phyloP scores from a whole-genome alignment of 208 protist genomes.

The Crithidia sp. region DNA sequence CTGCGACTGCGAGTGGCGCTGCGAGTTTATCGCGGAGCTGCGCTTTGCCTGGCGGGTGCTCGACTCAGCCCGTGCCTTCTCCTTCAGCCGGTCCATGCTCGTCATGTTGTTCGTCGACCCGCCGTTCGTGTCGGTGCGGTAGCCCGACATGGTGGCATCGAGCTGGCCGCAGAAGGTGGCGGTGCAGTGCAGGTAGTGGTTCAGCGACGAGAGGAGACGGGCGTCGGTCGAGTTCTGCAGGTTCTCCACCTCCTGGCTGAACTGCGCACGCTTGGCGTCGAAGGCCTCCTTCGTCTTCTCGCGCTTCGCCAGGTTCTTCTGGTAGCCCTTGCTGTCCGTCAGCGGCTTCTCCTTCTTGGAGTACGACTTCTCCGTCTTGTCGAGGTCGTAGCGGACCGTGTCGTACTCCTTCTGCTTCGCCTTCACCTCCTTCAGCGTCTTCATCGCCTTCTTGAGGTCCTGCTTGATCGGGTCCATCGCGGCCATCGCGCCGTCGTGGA shows the following conservation, averaged over 20 bases:
- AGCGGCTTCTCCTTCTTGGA: slow-evolving; percentile 76
- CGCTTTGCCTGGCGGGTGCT: slow-evolving; percentile 20
- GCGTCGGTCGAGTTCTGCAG: slow-evolving; percentile 36
- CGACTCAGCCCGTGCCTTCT: slow-evolving; percentile 35
- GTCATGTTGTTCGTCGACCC: slow-evolving; percentile 10
- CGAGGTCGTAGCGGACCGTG: slow-evolving; percentile 45
- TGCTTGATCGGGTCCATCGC: slow-evolving; percentile 31
- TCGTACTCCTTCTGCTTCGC: slow-evolving; percentile 61
- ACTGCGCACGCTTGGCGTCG: slow-evolving; percentile 35
- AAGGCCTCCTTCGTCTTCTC: slow-evolving; percentile 49
- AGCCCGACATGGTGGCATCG: slow-evolving; percentile 52
- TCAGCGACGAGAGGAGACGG: slow-evolving; percentile 42
- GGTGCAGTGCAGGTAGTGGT: slow-evolving; percentile 59
- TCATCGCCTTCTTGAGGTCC: slow-evolving; percentile 48
- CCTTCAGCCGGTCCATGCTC: slow-evolving; percentile 38
- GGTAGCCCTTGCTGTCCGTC: slow-evolving; percentile 49
- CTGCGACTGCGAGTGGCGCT: slow-evolving; percentile 1
- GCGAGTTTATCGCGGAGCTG: neutral
- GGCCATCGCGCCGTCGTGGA: slow-evolving; percentile 40
- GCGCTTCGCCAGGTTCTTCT: slow-evolving; percentile 47
- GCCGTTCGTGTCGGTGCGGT: slow-evolving; percentile 44
- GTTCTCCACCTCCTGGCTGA: slow-evolving; percentile 29
- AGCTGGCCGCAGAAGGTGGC: slow-evolving; percentile 55
- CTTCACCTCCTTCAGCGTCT: slow-evolving; percentile 42
- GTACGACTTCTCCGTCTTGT: slow-evolving; percentile 65